Percentiles rank a stretch among this genome's conserved stretches.
These are phyloP conservation scores for Xylaria sp. DNA, from an alignment of 2,329 filamentous ascomycete genomes.

Conservation along the genomic window DNA sequence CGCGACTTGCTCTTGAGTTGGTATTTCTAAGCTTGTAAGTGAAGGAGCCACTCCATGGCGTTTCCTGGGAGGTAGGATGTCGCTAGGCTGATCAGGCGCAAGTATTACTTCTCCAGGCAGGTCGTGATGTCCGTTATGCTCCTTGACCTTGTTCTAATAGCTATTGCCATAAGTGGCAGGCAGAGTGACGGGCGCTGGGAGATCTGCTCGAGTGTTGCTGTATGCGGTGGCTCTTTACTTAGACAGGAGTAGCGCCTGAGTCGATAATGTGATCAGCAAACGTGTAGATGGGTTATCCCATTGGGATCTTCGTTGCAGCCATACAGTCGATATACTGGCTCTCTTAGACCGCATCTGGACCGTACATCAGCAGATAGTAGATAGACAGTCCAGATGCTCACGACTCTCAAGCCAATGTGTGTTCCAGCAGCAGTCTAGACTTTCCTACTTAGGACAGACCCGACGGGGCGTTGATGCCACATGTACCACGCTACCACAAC, in stretches of 20 bases:
- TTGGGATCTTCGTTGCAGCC: neutral
- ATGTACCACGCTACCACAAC: conserved; percentile 16
- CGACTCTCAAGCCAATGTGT: too few relatives aligned
- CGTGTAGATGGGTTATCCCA: neutral
- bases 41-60: neutral
- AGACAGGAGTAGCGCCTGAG: neutral
- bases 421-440: conserved; percentile 2
- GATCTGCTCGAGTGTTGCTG: too few relatives aligned
- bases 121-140: neutral
- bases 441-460: conserved; percentile 1
- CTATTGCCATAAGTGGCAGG: too few relatives aligned
- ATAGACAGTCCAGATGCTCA: too few relatives aligned
- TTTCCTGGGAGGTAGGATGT: neutral
- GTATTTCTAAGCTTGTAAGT: too few relatives aligned
- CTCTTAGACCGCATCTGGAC: neutral
- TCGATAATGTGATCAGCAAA: neutral
- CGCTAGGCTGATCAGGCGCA: neutral
- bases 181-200: too few relatives aligned
- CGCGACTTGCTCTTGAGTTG: too few relatives aligned
- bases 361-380: neutral
- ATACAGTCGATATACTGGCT: neutral
- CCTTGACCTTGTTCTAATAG: too few relatives aligned
- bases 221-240: too few relatives aligned
- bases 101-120: too few relatives aligned
- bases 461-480: conserved; percentile 19